Evolutionary conservation across 2,329 filamentous ascomycete species (phyloP), one percentile per base, ranked within the genome.

Genomic region (Canariomyces notabilis): DNA sequence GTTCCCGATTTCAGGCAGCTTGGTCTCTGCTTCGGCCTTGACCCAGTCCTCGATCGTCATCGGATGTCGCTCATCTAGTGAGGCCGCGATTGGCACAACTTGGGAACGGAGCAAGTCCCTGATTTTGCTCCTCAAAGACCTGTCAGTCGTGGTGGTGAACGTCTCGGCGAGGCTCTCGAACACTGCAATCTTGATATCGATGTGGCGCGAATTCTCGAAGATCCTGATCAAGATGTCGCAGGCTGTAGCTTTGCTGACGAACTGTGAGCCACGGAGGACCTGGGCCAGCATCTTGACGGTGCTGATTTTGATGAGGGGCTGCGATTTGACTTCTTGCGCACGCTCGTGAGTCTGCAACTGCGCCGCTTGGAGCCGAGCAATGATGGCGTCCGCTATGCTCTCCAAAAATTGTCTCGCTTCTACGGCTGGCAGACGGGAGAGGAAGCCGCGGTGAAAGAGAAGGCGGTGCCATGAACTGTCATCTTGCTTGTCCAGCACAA

Each of bases 281-380:
- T 65, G 61, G 0, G 62, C 61, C n/a, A 68, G 54, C 60, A 68
- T 65, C 41, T 68, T 67, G 40, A 68, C 55, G 0, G 64, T 68
- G 1, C 60, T 64, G 5, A 68, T 55, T 44, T 66, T 67, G 41
- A 68, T 38, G 34, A 32, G 20, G 6, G 38, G 37, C 22, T 32
- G 20, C 16, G 35, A 15, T 31, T n/a, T 21, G 9, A 16, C 5
- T 11, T 8, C 15, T 16, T n/a, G 14, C n/a, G 11, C 14, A 8
- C 14, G 18, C 3, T n/a, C 6, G 37, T 6, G 14, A n/a, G n/a
- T n/a, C n/a, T n/a, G n/a, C n/a, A n/a, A n/a, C n/a, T n/a, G n/a
- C n/a, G n/a, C 16, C 23, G n/a, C 23, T 33, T 29, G 26, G 9
- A 29, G 26, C 14, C 26, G 26, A 8, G 9, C 26, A 12, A 29